Base-by-base conservation (phyloP, 352 stramenopile species). In the Peronosclerospora sorghi region DNA sequence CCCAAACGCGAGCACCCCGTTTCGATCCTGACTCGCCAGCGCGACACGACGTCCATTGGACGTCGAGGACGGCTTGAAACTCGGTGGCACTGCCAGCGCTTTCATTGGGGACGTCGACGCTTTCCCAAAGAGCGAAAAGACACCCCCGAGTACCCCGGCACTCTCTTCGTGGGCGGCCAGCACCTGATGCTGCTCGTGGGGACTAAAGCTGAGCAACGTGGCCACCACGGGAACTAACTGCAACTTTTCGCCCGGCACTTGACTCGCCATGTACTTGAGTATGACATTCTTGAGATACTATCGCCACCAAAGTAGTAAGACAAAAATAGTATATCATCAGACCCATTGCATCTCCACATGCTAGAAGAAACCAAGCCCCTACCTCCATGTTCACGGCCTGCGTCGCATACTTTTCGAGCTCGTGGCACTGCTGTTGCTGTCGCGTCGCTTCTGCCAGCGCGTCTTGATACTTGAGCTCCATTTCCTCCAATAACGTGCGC, bases 261-360 rank as follows among this genome's bases (percentile, higher is more conserved):
- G 68, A 38, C 69, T 86, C 40, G 69, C 60, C 18, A 91, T 80
- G 64, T 84, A 91, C 63, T 91, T 91, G 48, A 91, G 74, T 29
- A 91, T 59, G 7, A 91, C 68, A 23, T 91, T 91, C 48, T 86
- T 88, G 27, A 91, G 39, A 44, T 91, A 91, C 78, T 89, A 40
- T 24, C 21, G 21, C 6, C 21, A 26, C 21, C 6, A 26, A 26
- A 26, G 4, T 26, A 7, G 4, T 7, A 7, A n/a, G 18, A n/a
- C 28, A 12, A 52, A 35, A 15, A n/a, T 34, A 2, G 15, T 42
- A 17, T 29, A 41, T 34, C 6, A 9, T 60, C 7, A 60, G 46
- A 34, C 13, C 19, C 13, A 24, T 10, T 41, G 6, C 17, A 12
- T 5, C 35, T 4, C 35, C 9, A 14, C 12, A 13, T 29, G 17